These are phyloP conservation scores for Chimonanthus salicifolius DNA, from an alignment of 164 flowering plant genomes.

Conservation along the genomic window DNA sequence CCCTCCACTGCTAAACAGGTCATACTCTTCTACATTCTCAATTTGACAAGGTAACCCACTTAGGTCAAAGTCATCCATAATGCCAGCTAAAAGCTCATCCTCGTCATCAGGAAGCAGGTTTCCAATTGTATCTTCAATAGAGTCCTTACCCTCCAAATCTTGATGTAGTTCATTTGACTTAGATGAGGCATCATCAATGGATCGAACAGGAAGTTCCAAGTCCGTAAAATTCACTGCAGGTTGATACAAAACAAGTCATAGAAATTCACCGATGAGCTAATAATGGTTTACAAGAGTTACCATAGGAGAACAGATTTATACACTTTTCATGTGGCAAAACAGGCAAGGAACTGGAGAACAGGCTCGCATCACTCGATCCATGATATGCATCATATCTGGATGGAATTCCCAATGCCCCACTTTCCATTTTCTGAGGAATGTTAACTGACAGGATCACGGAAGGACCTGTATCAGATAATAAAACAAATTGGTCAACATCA, in stretches of 20 bases:
- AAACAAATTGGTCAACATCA: neutral
- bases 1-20: slow-evolving; percentile 90
- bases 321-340: slow-evolving; percentile 82
- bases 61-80: slow-evolving; percentile 85
- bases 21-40: slow-evolving; percentile 84
- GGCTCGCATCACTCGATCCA: slow-evolving; percentile 62
- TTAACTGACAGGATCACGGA: slow-evolving; percentile 21
- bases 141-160: slow-evolving; percentile 35
- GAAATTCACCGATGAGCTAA: neutral
- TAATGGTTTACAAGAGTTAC: neutral
- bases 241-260: neutral
- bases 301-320: slow-evolving; percentile 22
- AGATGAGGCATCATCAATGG: slow-evolving; percentile 45
- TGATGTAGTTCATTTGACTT: slow-evolving; percentile 27
- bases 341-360: slow-evolving; percentile 91
- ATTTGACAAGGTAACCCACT: slow-evolving; percentile 60
- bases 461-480: slow-evolving; percentile 29
- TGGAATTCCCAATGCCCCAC: slow-evolving; percentile 40
- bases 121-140: slow-evolving; percentile 52
- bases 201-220: slow-evolving; percentile 24
- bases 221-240: slow-evolving; percentile 57
- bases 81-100: slow-evolving; percentile 85
- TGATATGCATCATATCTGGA: slow-evolving; percentile 37
- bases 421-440: slow-evolving; percentile 30
- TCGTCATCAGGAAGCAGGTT: slow-evolving; percentile 86